A percentile compares a stretch with the other conserved stretches of the same genome.
phyloP scores from a whole-genome alignment of 2,329 filamentous ascomycete species.

The Fulvia fulva region DNA sequence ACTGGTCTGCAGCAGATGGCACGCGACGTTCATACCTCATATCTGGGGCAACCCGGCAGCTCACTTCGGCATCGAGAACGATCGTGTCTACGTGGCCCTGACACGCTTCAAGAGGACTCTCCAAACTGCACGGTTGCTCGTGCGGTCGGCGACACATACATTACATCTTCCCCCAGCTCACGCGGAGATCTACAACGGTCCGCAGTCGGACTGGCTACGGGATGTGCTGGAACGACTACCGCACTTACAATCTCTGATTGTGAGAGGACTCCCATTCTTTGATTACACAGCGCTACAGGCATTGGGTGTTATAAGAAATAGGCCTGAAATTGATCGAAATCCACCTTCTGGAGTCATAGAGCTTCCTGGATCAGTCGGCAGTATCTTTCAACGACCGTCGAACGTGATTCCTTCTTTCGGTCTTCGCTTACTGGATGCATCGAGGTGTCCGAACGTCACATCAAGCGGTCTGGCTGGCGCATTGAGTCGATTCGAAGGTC shows the following conservation, averaged over 20 bases:
- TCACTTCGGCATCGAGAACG: slow-evolving; percentile 58
- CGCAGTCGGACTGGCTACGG: slow-evolving; percentile 55
- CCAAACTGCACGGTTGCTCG: slow-evolving; percentile 49
- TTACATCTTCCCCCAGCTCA: slow-evolving; percentile 58
- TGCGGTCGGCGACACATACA: slow-evolving; percentile 57
- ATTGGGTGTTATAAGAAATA: slow-evolving; percentile 32
- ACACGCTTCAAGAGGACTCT: slow-evolving; percentile 57
- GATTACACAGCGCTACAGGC: slow-evolving; percentile 56
- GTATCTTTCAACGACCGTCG: slow-evolving; percentile 18
- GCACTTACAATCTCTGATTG: slow-evolving; percentile 56
- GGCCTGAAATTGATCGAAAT: slow-evolving; percentile 26
- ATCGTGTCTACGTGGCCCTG: slow-evolving; percentile 58
- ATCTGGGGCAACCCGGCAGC: slow-evolving; percentile 62
- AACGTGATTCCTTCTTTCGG: slow-evolving; percentile 36
- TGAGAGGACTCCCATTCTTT: slow-evolving; percentile 58
- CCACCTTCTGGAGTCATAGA: slow-evolving; percentile 21
- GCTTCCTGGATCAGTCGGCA: slow-evolving; percentile 33
- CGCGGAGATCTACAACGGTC: slow-evolving; percentile 58
- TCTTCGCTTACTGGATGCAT: slow-evolving; percentile 54
- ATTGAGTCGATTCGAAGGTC: slow-evolving; percentile 49
- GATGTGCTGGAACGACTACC: slow-evolving; percentile 57
- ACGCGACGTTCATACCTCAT: slow-evolving; percentile 54
- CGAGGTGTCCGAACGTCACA: slow-evolving; percentile 56
- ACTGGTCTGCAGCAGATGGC: slow-evolving; percentile 56
- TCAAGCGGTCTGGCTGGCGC: slow-evolving; percentile 51